Evolutionary conservation across 2,329 filamentous ascomycete genomes (phyloP), one percentile per base, ranked within the genome.

Genomic region (Fusarium drepaniforme): DNA sequence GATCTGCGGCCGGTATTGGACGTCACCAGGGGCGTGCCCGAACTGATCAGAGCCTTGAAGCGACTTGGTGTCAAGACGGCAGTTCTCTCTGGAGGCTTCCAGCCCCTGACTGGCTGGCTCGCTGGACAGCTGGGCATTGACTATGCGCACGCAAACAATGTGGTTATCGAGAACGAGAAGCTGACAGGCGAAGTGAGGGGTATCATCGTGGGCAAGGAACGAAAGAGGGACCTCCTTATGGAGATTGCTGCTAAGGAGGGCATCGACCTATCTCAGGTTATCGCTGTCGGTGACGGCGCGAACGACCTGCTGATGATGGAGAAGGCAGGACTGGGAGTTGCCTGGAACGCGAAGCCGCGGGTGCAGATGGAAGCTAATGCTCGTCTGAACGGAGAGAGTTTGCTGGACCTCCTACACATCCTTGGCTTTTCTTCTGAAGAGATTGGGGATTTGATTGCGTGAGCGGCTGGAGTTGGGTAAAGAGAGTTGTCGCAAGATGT

Each of bases 31-130:
- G 97, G 97, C 8, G 96, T 95, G 2, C 89, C 88, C 21, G 90
- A 94, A 73, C 87, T 98, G 21, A 88, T 97, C 73, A 89, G 84
- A 70, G 93, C 92, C 0, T 85, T 99, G 62, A 95, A 94, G 83
- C 87, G 89, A 25, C 85, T 97, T 7, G 96, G 96, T 9, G 93
- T 94, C 83, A 96, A 94, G 84, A 95, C 95, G 2, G 97, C 96
- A 0, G 96, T 99, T 7, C 85, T 98, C 37, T 97, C 95, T 38
- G 97, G 97, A 53, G 97, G 97, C 0, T 99, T 99, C 84, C 91
- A 94, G 74, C 96, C 96, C 0, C 85, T 98, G 74, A 97, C 97
- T 0, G 89, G 91, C 67, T 98, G 96, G 94, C 89, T 98, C 40
- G 95, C 94, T 18, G 87, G 87, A 46, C 88, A 94, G 79, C 86